Evolutionary conservation across 2,329 filamentous ascomycete genomes (phyloP), one percentile per base, ranked within the genome.

Genomic region (Xylariaceae sp.): DNA sequence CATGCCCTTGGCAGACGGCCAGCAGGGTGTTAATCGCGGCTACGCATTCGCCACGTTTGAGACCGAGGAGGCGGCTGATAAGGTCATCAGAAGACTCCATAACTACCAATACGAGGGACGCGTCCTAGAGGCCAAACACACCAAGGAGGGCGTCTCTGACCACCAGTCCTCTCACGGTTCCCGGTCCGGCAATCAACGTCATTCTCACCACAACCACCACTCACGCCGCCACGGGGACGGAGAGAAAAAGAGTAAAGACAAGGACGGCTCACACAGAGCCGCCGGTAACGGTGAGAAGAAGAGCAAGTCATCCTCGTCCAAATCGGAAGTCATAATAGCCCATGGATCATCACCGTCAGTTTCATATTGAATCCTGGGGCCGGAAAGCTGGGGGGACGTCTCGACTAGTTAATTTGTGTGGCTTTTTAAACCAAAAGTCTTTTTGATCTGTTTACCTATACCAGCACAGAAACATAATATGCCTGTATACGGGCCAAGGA

Each of bases 131-230:
- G 70, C 63, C 9, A 63, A 65, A 18, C 62, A 67, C 49, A 69
- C 68, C 6, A 71, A 68, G 39, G 70, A 72, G 49, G 69, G 68
- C 11, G 66, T 68, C 30, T 68, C 70, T 4, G 64, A 67, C 34
- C 60, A 63, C 48, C 67, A 69, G 51, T 49, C 60, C 11, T 50
- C 52, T 7, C 61, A 61, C 35, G 35, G 51, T 44, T 55, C 62
- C 23, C 57, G 57, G 8, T 58, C 60, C 13, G 18, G 18, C 39
- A 54, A 60, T n/a, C 63, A 57, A 30, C 62, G 48, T 39, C 63
- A 61, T 37, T 51, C 57, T 10, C 56, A 61, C 23, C 58, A 60
- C 30, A 55, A 49, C 9, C 59, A 58, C 11, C 54, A 45, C 45
- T 49, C 59, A 30, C 59, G 49, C 15, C 63, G 60, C 9, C 62